These are phyloP conservation scores for Ceratobasidium papillatum DNA, from an alignment of 1,284 basidiomycete genomes.

Conservation along the genomic window DNA sequence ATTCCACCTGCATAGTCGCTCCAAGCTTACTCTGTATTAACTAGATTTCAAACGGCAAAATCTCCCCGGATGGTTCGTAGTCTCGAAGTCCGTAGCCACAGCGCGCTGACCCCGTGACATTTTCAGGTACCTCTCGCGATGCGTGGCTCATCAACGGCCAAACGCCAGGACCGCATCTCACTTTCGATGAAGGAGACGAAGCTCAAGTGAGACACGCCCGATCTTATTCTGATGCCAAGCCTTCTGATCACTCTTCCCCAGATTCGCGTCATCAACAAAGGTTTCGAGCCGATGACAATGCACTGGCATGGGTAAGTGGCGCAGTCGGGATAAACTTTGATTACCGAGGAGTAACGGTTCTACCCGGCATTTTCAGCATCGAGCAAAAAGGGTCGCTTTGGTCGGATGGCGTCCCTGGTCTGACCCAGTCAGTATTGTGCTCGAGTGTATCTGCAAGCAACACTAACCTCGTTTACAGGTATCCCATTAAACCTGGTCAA, in stretches of 20 bases:
- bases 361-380: conserved; percentile 12
- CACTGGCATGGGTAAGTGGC: conserved; percentile 34
- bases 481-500: conserved; percentile 24
- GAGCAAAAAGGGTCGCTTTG: conserved; percentile 38
- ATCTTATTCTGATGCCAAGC: not conserved
- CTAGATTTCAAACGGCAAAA: conserved; percentile 16
- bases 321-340: not conserved
- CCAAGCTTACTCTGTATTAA: too few relatives aligned
- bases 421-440: conserved; percentile 11
- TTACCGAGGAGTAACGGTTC: not conserved
- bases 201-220: conserved; percentile 12
- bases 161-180: conserved; percentile 39
- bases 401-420: conserved; percentile 43
- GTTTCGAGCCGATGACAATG: conserved; percentile 15
- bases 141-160: conserved; percentile 26
- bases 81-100: too few relatives aligned
- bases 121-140: conserved; percentile 5
- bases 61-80: conserved; percentile 23
- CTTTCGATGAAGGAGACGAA: conserved; percentile 38
- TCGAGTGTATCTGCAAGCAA: not conserved
- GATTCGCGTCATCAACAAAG: conserved; percentile 18
- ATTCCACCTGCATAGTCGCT: not conserved
- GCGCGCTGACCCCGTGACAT: not conserved
- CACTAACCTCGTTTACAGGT: not conserved
- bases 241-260: not conserved